Base-by-base conservation (phyloP, 225 moss, liverwort and hornwort species). In the Asterella californica region DNA sequence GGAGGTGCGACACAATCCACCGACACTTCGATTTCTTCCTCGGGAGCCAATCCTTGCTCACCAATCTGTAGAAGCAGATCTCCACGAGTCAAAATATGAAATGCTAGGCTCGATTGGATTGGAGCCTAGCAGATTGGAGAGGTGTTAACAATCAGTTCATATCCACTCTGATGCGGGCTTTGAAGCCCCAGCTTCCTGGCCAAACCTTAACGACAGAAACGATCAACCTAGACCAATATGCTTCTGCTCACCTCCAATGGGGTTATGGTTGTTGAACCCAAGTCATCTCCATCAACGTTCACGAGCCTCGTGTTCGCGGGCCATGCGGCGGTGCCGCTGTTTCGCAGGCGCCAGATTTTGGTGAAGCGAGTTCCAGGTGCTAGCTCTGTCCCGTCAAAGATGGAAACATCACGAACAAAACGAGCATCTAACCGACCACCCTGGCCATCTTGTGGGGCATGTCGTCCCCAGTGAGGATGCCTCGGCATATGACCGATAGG, bases 351-450 rank as follows among this genome's bases (percentile, higher is more conserved):
- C 94, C 94, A 94, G 69, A 94, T 94, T 60, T 94, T 94, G 72
- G 92, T 91, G 74, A 94, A 94, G 6, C 78, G 74, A n/a, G 89
- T 83, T 78, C 88, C 91, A 3, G 94, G 94, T 48, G 94, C 90
- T 79, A 94, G 85, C 85, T 94, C 91, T 63, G 94, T 94, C 65
- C 94, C 94, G 84, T 94, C 94, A 82, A 94, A 92, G 80, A 94
- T 91, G 14, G 92, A 92, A 69, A 94, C 92, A 84, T 94, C 94
- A 75, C 92, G 86, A 78, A 94, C 94, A 68, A 94, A 94, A 29
- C 94, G 91, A 24, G 92, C 94, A 87, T 94, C 94, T 81, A 92
- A 72, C 84, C 90, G 87, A 10, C 89, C 88, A 62, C 81, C 70
- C 47, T 76, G 71, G 55, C 67, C 77, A 77, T 74, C 75, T 22